Evolutionary conservation across 2,329 filamentous ascomycete species (phyloP).

Genomic region (Colletotrichum cereale): DNA sequence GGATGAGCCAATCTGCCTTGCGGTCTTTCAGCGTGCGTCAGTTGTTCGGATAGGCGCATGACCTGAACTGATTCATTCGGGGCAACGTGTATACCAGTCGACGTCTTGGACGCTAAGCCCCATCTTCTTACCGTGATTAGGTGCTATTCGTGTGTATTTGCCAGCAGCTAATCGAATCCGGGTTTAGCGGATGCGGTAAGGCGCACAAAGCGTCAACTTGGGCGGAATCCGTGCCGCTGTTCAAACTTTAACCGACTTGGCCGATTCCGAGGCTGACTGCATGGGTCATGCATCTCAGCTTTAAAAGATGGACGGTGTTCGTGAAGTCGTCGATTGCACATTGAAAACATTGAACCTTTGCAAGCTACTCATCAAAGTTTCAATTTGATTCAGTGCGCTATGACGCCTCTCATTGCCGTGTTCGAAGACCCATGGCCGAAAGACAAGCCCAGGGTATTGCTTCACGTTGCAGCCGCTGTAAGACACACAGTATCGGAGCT

Average conservation of each 20-base stretch:
- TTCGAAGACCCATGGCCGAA: slow-evolving; percentile 29
- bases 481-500: not conserved
- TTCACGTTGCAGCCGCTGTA: slow-evolving; percentile 19
- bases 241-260: slow-evolving; percentile 11
- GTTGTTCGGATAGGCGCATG: not conserved
- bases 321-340: no score
- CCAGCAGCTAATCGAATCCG: slow-evolving; percentile 10
- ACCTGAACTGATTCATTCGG: not conserved
- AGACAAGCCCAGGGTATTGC: not conserved
- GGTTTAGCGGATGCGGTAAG: slow-evolving; percentile 7
- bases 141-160: not conserved
- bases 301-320: not conserved
- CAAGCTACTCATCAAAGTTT: not conserved
- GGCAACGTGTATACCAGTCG: not conserved
- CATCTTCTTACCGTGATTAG: not conserved
- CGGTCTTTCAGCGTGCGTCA: not conserved
- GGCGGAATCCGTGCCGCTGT: slow-evolving; percentile 22
- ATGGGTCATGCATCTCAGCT: not conserved
- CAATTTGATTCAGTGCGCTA: not conserved
- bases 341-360: not conserved
- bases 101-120: slow-evolving; percentile 14
- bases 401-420: not conserved
- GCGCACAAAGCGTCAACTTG: not conserved
- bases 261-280: not conserved
- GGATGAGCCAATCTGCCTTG: slow-evolving; percentile 32